Base-by-base conservation (phyloP, 306 rosid genomes). In the Lathyrus aphaca region DNA sequence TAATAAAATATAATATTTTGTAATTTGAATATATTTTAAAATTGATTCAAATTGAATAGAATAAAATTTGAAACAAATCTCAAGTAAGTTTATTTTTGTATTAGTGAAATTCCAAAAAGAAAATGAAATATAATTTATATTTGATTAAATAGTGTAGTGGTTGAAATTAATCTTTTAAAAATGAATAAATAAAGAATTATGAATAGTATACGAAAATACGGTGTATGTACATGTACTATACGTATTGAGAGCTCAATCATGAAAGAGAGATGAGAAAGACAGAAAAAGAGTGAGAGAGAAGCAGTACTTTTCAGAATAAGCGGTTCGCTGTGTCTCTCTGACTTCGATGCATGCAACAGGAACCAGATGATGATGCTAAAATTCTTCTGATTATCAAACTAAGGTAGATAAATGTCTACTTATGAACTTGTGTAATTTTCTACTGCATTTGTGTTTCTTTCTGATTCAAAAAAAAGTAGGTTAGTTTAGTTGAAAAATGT, bases 381-480 rank as follows among this genome's bases (percentile, higher is more conserved):
- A 17, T 9, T 43, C 29, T 11, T 32, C 42, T 23, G 69, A 71
- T 5, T 12, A 61, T 5, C 9, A 49, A 66, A 69, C n/a, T 35
- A 30, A 48, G 21, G 21, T 6, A 55, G 67, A 71, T 4, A 37
- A 49, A 35, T 35, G 39, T 35, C 3, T 35, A 63, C 4, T n/a
- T 38, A 53, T 19, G 50, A 77, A 74, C 68, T 66, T 78, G 21
- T 68, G 40, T 4, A 40, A 65, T 79, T 80, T 57, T 71, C 45
- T 65, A 29, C 29, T 25, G 29, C 29, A 25, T 25, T 25, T 25
- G 29, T 4, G 29, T 25, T 25, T 25, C 29, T 25, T 4, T 25
- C 65, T 65, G 19, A 71, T 67, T 62, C 73, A 72, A 76, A 76
- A 72, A 71, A 78, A 81, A 64, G 77, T 68, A 77, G 86, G 89